Percentiles rank a stretch among this genome's conserved stretches.
Evolutionary conservation across 352 stramenopile species (phyloP).

Genomic region (Blastocystis sp.): DNA sequence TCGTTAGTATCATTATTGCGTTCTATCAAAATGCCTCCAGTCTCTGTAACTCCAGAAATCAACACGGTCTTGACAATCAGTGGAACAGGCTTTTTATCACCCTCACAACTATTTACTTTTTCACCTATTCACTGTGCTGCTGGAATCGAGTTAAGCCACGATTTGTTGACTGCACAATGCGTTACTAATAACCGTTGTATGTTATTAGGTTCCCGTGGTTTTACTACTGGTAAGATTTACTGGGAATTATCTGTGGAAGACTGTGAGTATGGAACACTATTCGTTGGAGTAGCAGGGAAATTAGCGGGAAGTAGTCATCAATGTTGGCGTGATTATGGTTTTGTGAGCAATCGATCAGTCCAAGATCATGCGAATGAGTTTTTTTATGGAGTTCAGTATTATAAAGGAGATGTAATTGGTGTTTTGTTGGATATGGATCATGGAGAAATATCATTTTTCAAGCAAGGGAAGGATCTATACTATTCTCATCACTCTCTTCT

Average conservation of each 20-base stretch:
- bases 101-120: neutral
- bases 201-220: constrained; percentile 21
- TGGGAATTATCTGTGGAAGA: constrained; percentile 38
- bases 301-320: constrained; percentile 41
- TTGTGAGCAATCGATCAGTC: constrained; percentile 53
- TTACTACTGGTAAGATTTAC: constrained; percentile 12
- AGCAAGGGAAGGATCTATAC: constrained; percentile 50
- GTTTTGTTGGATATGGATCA: constrained; percentile 58
- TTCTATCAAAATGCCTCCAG: neutral
- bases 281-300: constrained; percentile 30
- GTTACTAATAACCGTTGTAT: constrained; percentile 49
- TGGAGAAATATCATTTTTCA: constrained; percentile 33
- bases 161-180: constrained; percentile 8
- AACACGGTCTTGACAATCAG: neutral
- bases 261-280: constrained; percentile 44
- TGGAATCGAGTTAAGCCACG: neutral
- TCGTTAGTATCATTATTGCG: neutral
- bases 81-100: neutral
- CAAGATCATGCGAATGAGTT: constrained; percentile 49
- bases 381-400: constrained; percentile 46
- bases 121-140: neutral
- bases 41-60: neutral
- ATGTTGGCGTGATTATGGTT: constrained; percentile 59
- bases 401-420: constrained; percentile 33
- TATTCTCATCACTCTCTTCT: constrained; percentile 30